Evolutionary conservation across 148 eudicot species (phyloP).

Genomic region (Cornus kousa): DNA sequence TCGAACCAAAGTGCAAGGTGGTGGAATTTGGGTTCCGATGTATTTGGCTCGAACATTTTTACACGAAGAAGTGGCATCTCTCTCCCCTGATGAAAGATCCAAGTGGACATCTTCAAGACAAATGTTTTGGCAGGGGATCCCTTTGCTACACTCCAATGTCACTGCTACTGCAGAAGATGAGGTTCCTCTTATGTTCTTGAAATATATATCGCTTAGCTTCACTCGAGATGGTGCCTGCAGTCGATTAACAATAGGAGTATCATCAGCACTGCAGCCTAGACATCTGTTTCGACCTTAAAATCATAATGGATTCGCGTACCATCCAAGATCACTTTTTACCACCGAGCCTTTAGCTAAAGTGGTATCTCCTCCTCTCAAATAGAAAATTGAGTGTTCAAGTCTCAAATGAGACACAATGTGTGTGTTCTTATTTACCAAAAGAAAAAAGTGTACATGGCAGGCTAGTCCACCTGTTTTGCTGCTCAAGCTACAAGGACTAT

Average conservation of each 20-base stretch:
- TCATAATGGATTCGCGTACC: no score
- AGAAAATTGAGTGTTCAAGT: no score
- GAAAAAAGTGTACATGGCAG: no score
- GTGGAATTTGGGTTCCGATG: conserved; percentile 52
- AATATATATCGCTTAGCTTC: conserved; percentile 44
- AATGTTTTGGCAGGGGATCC: conserved; percentile 46
- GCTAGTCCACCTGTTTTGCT: no score
- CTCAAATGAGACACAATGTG: no score
- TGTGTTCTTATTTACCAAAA: no score
- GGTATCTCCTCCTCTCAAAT: no score
- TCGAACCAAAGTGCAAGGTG: conserved; percentile 31
- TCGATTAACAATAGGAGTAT: neutral
- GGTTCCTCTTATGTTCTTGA: conserved; percentile 54
- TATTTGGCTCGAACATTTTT: conserved; percentile 44
- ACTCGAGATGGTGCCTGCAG: conserved; percentile 53
- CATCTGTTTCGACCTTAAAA: neutral
- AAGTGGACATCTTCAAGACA: conserved; percentile 45
- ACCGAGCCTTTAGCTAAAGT: no score
- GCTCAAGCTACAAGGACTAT: neutral
- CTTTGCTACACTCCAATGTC: conserved; percentile 41
- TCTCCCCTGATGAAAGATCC: conserved; percentile 26
- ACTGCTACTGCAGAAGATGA: conserved; percentile 46
- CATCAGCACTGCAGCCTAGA: neutral
- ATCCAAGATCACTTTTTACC: no score
- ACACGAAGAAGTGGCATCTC: conserved; percentile 36